Evolutionary conservation across 371 early-diverging fungal species (phyloP).

Genomic region (Chytridium lagenaria): DNA sequence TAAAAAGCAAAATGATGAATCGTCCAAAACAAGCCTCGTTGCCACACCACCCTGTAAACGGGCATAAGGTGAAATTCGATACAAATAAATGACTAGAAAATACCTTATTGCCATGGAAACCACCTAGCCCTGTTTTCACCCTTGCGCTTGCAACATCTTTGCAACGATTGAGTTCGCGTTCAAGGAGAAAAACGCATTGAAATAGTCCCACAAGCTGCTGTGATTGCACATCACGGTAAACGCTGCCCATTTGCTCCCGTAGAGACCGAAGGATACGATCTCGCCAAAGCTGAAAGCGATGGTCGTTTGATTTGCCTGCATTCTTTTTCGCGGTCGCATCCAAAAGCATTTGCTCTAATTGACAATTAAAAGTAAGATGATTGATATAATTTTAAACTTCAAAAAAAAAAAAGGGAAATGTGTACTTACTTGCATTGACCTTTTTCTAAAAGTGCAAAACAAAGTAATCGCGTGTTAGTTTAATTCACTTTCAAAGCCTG

Average conservation of each 20-base stretch:
- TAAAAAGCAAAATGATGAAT: constrained; percentile 82
- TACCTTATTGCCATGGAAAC: constrained; percentile 90
- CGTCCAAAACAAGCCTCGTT: constrained; percentile 74
- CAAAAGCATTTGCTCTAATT: constrained; percentile 20
- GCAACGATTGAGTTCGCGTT: constrained; percentile 23
- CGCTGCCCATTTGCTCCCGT: constrained; percentile 39
- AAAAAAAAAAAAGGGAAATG: not conserved
- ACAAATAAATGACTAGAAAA: too few species aligned
- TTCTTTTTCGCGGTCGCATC: constrained; percentile 67
- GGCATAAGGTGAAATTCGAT: constrained; percentile 3
- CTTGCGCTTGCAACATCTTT: constrained; percentile 42
- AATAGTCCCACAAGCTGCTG: constrained; percentile 83
- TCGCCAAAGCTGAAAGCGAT: constrained; percentile 63
- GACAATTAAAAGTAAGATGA: too few species aligned
- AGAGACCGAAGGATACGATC: constrained; percentile 64
- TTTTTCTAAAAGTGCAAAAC: constrained; percentile 28
- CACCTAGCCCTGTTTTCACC: constrained; percentile 83
- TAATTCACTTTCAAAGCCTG: constrained; percentile 5
- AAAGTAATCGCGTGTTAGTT: constrained; percentile 7
- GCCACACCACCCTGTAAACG: constrained; percentile 75
- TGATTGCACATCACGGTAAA: constrained; percentile 68
- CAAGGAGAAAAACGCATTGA: constrained; percentile 71
- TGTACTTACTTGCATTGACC: constrained; percentile 41
- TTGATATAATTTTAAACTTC: constrained; percentile 5
- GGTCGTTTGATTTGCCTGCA: constrained; percentile 29